Base-by-base conservation (phyloP, 441 rosid species). In the Bruguiera hainesii region DNA sequence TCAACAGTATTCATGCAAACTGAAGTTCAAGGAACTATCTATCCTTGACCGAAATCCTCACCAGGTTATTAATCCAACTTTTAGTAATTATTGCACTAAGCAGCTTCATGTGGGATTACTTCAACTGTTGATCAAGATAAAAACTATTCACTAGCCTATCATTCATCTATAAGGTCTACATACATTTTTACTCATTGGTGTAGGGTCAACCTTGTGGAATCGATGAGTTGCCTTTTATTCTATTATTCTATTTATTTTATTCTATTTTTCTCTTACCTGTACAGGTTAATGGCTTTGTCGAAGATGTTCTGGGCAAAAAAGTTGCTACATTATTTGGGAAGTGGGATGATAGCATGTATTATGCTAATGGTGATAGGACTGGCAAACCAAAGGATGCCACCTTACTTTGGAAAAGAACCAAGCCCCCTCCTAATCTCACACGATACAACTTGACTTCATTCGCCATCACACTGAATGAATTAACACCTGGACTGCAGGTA, bases 391-490 rank as follows among this genome's bases (percentile, higher is more conserved):
- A 81, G 85, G 89, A 84, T 65, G 84, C 89, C 63, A 73, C 81
- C 65, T 80, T 92, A 75, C 79, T 95, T 39, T 95, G 98, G 98
- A 85, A 89, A 79, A 78, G 96, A 63, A 80, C 67, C 60, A 90
- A 86, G 74, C 87, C 95, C 33, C 88, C 90, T 35, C 76, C 82
- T 73, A 87, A 88, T 77, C 81, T 87, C 69, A 95, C 96, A 59
- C 92, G 98, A 64, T 95, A 92, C 90, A 90, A 92, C 84, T 85
- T 95, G 72, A 87, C 99, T 49, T 87, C 98, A 39, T 95, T 91
- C 58, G 98, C 99, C 0, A 92, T 91, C 75, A 86, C 91, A 1
- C 75, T 95, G 51, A 95, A 95, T 66, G 98, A 95, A 81, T 72
- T 95, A 72, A 91, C 89, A 4, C 83, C 91, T 5, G 97, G 97